Percentiles rank a stretch among this genome's conserved stretches.
Conservation (phyloP, 352 stramenopile genomes). For the Pythium angustatum region DNA sequence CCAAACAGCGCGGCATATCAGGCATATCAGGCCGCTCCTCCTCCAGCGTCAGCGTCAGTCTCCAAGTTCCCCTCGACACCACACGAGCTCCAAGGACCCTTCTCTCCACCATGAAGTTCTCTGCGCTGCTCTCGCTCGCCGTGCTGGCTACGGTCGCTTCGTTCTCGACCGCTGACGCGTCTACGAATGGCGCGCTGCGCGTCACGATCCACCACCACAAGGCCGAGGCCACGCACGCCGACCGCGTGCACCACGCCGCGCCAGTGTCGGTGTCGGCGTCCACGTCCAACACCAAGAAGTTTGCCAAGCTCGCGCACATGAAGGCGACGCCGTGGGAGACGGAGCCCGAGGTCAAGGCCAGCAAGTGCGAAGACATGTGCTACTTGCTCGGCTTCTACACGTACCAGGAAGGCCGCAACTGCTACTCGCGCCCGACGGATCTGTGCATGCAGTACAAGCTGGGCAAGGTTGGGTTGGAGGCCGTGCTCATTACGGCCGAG, state of each 20-base stretch:
- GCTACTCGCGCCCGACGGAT: constrained; percentile 46
- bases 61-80: neutral
- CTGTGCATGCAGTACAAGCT: constrained; percentile 67
- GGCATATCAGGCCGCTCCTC: no score
- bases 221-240: neutral
- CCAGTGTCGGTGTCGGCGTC: neutral
- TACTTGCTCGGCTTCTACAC: constrained; percentile 57
- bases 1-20: no score
- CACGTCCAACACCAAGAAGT: constrained; percentile 23
- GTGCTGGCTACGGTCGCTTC: neutral
- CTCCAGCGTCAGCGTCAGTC: neutral
- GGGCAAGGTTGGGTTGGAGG: constrained; percentile 42
- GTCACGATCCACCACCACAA: constrained; percentile 13
- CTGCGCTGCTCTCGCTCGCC: constrained; percentile 13
- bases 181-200: constrained; percentile 6
- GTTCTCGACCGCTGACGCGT: neutral
- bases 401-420: constrained; percentile 62
- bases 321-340: constrained; percentile 75
- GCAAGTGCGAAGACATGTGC: constrained; percentile 69
- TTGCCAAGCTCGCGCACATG: constrained; percentile 35
- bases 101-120: constrained; percentile 10
- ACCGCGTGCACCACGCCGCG: no score
- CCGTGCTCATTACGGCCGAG: constrained; percentile 57
- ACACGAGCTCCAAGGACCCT: neutral
- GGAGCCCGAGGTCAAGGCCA: constrained; percentile 38